Evolutionary conservation across 768 basidiomycete genomes (phyloP), one percentile per base, ranked within the genome.

Genomic region (Psilocybe cyanescens): DNA sequence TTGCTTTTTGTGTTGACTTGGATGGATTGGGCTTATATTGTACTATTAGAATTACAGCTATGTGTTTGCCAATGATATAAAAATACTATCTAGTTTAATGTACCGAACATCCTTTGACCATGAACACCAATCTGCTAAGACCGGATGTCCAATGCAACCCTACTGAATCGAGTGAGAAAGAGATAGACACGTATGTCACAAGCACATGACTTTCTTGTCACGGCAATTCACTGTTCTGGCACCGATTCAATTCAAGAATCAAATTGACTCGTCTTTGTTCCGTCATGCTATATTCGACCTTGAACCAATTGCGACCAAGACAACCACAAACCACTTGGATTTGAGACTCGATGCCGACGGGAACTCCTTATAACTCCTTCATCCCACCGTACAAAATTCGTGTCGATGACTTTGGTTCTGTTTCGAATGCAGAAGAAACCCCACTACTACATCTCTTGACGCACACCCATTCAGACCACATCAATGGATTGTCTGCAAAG

Each of bases 391-490:
- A 95, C 82, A 74, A 65, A 39, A 95, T 98, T 52, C 88, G 94
- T 1, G 88, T 98, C 30, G 96, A 99, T 71, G 85, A 88, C 62
- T 99, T 99, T 73, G 79, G 31, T 17, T 33, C 24, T 29, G 12
- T 85, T 3, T 70, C 74, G 8, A 55, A 72, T 31, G 67, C 54
- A 0, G 57, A 59, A 33, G 44, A 59, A 46, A 58, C 76, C 8
- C 78, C 82, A 4, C 74, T 81, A 4, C 79, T 95, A 9, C 86
- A 93, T 71, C 83, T 97, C n/a, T 83, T 97, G 57, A 87, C 90
- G 0, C 95, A 97, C 70, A 92, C 94, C 0, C 96, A 97, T 75
- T 83, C 94, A 0, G 95, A 97, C 74, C 95, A 97, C 70, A 81
- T 94, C 55, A 76, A 75, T 46, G 95, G 96, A 3, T 81, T 97